These are phyloP conservation scores for Tetrapisispora iriomotensis DNA, from an alignment of 805 yeast species.

Conservation along the genomic window DNA sequence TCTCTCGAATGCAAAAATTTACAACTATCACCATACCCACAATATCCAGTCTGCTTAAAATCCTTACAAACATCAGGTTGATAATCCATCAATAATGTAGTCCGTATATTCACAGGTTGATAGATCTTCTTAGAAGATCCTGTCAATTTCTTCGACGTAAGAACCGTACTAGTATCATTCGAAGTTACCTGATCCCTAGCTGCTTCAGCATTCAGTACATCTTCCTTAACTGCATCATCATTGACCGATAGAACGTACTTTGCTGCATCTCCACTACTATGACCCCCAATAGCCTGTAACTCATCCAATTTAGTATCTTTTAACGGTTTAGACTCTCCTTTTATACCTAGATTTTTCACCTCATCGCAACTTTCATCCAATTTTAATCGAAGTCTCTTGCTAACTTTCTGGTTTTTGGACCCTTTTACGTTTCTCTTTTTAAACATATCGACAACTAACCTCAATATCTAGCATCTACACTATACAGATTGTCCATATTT, in stretches of 20 bases:
- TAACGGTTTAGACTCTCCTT: no score
- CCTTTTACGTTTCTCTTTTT: background rate
- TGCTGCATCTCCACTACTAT: background rate
- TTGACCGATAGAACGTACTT: background rate
- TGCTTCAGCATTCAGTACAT: conserved; percentile 9
- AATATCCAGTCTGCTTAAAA: conserved; percentile 79
- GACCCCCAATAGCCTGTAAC: background rate
- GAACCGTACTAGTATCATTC: background rate
- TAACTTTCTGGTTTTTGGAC: background rate
- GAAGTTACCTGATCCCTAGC: background rate
- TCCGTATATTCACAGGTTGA: conserved; percentile 39
- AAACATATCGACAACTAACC: background rate
- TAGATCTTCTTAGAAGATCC: conserved; percentile 7
- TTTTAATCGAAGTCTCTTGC: background rate
- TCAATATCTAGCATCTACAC: no score
- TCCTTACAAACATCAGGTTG: conserved; percentile 95
- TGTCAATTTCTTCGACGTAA: background rate
- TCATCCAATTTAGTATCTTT: no score
- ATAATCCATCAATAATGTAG: conserved; percentile 69
- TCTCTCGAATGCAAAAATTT: conserved; percentile 88
- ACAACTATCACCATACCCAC: conserved; percentile 97
- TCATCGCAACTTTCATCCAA: background rate
- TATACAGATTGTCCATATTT: no score
- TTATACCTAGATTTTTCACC: background rate
- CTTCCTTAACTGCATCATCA: conserved; percentile 5